Conservation (phyloP, 371 early-diverging fungal species). For the Actinomucor elegans region DNA sequence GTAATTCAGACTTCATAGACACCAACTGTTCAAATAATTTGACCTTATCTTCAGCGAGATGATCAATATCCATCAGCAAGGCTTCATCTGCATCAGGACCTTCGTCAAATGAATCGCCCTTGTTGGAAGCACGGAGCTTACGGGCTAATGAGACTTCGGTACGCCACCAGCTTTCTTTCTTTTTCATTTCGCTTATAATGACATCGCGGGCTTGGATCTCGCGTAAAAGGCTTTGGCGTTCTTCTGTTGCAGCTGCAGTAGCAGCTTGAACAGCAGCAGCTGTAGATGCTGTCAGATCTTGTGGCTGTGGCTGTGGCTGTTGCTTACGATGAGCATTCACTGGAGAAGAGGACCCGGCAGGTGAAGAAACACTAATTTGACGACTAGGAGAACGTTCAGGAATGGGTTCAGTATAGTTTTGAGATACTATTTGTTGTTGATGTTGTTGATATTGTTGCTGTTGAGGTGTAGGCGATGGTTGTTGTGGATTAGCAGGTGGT, state of each 20-base stretch:
- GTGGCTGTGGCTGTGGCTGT: not conserved
- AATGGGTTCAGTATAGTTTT: not conserved
- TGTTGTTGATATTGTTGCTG: not conserved
- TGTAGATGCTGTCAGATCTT: not conserved
- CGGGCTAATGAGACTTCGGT: conserved; percentile 50
- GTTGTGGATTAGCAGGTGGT: not conserved
- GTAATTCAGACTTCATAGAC: conserved; percentile 40
- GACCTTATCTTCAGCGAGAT: conserved; percentile 33
- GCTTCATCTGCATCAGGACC: conserved; percentile 33
- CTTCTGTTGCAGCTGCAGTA: conserved; percentile 3
- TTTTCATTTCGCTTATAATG: conserved; percentile 45
- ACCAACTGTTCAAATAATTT: conserved; percentile 49
- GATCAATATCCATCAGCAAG: conserved; percentile 36
- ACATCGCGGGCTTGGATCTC: conserved; percentile 43
- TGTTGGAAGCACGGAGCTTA: conserved; percentile 21
- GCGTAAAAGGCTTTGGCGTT: conserved; percentile 29
- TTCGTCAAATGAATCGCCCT: conserved; percentile 29
- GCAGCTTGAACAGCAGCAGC: conserved; percentile 2
- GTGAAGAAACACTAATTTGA: not conserved
- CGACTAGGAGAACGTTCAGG: conserved; percentile 15
- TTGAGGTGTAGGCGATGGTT: not conserved
- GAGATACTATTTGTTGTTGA: not conserved
- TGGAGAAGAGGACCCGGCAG: conserved; percentile 4
- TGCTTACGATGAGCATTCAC: not conserved
- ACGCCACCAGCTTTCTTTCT: conserved; percentile 59